Conservation (phyloP, 805 yeast species). For the Sporopachydermia quercuum region DNA sequence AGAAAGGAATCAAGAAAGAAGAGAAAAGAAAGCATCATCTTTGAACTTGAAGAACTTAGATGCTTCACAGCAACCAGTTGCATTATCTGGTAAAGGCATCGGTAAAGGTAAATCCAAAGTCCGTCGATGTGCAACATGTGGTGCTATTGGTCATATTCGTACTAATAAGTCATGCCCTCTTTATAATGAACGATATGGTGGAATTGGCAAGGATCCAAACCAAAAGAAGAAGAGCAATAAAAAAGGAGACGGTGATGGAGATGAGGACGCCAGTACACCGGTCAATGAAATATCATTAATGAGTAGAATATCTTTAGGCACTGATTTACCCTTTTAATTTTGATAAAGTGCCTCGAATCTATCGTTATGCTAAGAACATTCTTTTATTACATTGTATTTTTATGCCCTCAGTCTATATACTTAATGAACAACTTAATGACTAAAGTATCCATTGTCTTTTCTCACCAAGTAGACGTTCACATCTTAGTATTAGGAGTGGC, state of each 20-base stretch:
- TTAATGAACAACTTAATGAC: too few relatives aligned
- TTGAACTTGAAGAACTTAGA: slow-evolving; percentile 37
- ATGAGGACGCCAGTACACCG: not conserved
- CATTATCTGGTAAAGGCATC: slow-evolving; percentile 40
- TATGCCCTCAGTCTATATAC: too few relatives aligned
- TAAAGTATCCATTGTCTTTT: too few relatives aligned
- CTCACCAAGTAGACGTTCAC: too few relatives aligned
- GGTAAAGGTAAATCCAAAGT: slow-evolving; percentile 62
- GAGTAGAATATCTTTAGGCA: not conserved
- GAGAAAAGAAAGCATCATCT: slow-evolving; percentile 17
- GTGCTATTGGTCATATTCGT: slow-evolving; percentile 87
- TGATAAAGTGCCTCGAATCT: too few relatives aligned
- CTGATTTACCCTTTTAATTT: not conserved
- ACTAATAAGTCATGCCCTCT: slow-evolving; percentile 88
- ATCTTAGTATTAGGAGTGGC: too few relatives aligned
- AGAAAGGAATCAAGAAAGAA: slow-evolving; percentile 59
- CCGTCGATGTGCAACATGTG: slow-evolving; percentile 88
- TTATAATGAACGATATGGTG: slow-evolving; percentile 36
- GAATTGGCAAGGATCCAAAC: slow-evolving; percentile 11
- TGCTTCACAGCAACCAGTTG: slow-evolving; percentile 17
- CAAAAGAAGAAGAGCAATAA: not conserved
- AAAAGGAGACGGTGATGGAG: not conserved
- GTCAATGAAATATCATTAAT: not conserved
- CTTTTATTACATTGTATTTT: too few relatives aligned
- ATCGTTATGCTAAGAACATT: too few relatives aligned